phyloP scores from a whole-genome alignment of 2,329 filamentous ascomycete genomes.

The Trematosphaeria pertusa region DNA sequence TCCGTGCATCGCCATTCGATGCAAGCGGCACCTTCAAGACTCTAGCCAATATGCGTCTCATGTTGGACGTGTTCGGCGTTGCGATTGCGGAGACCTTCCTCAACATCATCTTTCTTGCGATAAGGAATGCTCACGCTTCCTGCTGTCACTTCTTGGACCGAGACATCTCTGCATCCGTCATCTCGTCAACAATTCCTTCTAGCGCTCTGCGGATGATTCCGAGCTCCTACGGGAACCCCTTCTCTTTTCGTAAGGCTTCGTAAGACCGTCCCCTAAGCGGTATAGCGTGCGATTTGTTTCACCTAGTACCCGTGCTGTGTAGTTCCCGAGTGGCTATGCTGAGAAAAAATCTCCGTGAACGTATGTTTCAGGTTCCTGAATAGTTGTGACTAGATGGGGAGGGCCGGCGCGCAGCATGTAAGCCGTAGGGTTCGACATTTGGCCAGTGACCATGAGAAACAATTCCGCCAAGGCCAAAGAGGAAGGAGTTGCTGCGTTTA shows the following conservation, averaged over 20 bases:
- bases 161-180: neutral
- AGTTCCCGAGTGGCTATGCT: slow-evolving; percentile 6
- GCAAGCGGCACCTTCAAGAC: neutral
- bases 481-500: slow-evolving; percentile 1
- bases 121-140: neutral
- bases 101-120: no score
- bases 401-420: neutral
- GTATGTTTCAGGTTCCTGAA: slow-evolving; percentile 3
- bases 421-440: no score
- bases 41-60: neutral
- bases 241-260: neutral
- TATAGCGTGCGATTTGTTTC: neutral
- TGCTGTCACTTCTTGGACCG: neutral
- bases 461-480: no score
- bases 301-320: neutral
- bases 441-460: no score
- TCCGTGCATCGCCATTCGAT: slow-evolving; percentile 9
- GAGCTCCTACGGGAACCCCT: no score
- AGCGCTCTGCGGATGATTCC: neutral
- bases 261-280: slow-evolving; percentile 1
- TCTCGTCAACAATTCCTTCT: neutral
- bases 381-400: neutral
- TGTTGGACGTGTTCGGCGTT: neutral
- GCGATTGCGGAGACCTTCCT: neutral
- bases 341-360: slow-evolving; percentile 13